These are phyloP conservation scores for Backusella mclennaniae DNA, from an alignment of 192 early-diverging fungal species.

Conservation along the genomic window DNA sequence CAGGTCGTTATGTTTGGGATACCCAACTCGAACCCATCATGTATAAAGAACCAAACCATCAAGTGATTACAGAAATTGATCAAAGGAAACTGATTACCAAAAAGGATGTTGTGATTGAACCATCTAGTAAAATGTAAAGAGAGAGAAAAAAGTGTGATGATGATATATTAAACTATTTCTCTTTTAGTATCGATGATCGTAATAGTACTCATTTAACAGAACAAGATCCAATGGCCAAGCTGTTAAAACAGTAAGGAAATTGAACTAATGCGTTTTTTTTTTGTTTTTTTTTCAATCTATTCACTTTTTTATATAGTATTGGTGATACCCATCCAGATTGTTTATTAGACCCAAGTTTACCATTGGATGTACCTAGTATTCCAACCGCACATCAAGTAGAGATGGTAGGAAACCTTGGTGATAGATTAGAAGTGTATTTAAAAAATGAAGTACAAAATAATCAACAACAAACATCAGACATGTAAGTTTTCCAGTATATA, in stretches of 20 bases:
- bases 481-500: slow-evolving; percentile 14
- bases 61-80: neutral
- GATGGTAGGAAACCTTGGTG: slow-evolving; percentile 31
- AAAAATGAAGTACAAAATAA: slow-evolving; percentile 40
- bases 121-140: neutral
- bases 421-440: slow-evolving; percentile 46
- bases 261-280: neutral
- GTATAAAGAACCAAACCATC: slow-evolving; percentile 7
- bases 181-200: neutral
- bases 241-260: slow-evolving; percentile 21
- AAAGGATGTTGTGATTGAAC: neutral
- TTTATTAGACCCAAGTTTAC: slow-evolving; percentile 44
- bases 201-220: neutral
- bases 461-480: slow-evolving; percentile 17
- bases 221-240: slow-evolving; percentile 7
- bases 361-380: slow-evolving; percentile 31
- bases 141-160: neutral
- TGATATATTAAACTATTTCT: neutral
- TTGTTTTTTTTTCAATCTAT: neutral
- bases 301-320: slow-evolving; percentile 32
- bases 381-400: slow-evolving; percentile 21
- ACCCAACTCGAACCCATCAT: slow-evolving; percentile 39
- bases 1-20: slow-evolving; percentile 85
- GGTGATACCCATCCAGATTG: slow-evolving; percentile 62
- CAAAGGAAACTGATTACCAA: neutral